phyloP scores from a whole-genome alignment of 179 eudicot genomes.

The Beta macrorhiza region DNA sequence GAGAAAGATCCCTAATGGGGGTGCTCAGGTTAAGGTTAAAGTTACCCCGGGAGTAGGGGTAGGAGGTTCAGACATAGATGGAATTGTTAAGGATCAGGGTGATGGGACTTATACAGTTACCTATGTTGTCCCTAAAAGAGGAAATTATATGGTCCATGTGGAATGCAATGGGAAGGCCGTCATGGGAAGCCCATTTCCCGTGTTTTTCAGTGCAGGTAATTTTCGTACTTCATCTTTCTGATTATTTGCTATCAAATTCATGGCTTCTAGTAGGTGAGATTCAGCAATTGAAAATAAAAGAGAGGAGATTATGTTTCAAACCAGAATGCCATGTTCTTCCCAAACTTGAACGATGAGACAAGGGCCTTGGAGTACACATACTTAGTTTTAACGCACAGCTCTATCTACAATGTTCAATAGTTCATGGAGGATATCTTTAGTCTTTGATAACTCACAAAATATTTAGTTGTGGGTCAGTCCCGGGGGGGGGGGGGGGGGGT shows the following conservation, averaged over 20 bases:
- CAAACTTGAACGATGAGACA: background rate
- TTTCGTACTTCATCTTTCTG: background rate
- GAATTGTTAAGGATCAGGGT: slow-evolving; percentile 85
- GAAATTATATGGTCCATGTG: slow-evolving; percentile 90
- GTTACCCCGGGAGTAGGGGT: slow-evolving; percentile 80
- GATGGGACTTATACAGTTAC: slow-evolving; percentile 89
- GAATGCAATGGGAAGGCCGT: slow-evolving; percentile 86
- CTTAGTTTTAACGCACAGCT: background rate
- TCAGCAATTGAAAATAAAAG: background rate
- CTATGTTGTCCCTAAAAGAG: slow-evolving; percentile 88
- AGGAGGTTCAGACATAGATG: slow-evolving; percentile 82
- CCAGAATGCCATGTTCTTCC: background rate
- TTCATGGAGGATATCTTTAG: background rate
- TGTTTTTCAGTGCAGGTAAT: slow-evolving; percentile 90
- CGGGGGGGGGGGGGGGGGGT: background rate
- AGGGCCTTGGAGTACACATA: background rate
- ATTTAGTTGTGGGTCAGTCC: background rate
- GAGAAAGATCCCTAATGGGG: slow-evolving; percentile 67
- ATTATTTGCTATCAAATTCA: background rate
- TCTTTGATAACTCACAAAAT: background rate
- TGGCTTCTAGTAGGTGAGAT: background rate
- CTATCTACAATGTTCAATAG: background rate
- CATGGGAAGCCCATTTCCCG: slow-evolving; percentile 96
- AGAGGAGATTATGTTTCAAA: background rate
- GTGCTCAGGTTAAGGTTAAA: slow-evolving; percentile 64